Percentiles rank a stretch among this genome's conserved stretches.
Conservation (phyloP, 208 protist species). For the Vickermania spadyakhi region DNA sequence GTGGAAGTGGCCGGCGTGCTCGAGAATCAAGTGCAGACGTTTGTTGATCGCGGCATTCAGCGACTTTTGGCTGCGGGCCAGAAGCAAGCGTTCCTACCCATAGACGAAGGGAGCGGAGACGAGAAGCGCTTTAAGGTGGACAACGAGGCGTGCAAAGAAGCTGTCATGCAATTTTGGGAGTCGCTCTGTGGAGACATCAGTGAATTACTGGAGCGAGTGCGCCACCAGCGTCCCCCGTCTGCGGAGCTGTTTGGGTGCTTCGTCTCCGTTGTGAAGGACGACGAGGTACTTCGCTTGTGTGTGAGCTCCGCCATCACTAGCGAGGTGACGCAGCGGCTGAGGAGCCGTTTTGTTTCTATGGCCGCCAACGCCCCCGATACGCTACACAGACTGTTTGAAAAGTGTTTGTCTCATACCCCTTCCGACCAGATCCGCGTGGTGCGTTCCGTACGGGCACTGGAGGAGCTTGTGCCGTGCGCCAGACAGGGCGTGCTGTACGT, state of each 20-base stretch:
- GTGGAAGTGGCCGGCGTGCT: slow-evolving; percentile 29
- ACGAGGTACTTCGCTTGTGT: slow-evolving; percentile 31
- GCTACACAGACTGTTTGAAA: slow-evolving; percentile 70
- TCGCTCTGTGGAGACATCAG: slow-evolving; percentile 26
- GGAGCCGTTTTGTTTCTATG: slow-evolving; percentile 55
- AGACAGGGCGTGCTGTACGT: slow-evolving; percentile 56
- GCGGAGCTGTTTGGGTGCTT: slow-evolving; percentile 42
- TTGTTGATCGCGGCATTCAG: slow-evolving; percentile 40
- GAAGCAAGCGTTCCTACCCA: slow-evolving; percentile 26
- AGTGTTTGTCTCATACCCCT: slow-evolving; percentile 46
- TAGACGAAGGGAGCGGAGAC: background rate
- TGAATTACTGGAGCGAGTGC: slow-evolving; percentile 22
- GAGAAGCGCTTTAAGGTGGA: slow-evolving; percentile 20
- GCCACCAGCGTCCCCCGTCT: slow-evolving; percentile 12
- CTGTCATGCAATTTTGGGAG: slow-evolving; percentile 57
- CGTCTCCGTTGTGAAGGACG: slow-evolving; percentile 35
- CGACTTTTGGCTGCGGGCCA: slow-evolving; percentile 47
- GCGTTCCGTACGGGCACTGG: slow-evolving; percentile 47
- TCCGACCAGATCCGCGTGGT: slow-evolving; percentile 74
- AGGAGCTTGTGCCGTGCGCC: slow-evolving; percentile 42
- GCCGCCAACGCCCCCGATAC: slow-evolving; percentile 61
- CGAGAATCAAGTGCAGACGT: slow-evolving; percentile 32
- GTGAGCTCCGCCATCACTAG: slow-evolving; percentile 48
- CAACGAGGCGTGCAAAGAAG: slow-evolving; percentile 35
- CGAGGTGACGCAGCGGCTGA: slow-evolving; percentile 43